Evolutionary conservation across 164 flowering plant genomes (phyloP).

Genomic region (Vitis amurensis): DNA sequence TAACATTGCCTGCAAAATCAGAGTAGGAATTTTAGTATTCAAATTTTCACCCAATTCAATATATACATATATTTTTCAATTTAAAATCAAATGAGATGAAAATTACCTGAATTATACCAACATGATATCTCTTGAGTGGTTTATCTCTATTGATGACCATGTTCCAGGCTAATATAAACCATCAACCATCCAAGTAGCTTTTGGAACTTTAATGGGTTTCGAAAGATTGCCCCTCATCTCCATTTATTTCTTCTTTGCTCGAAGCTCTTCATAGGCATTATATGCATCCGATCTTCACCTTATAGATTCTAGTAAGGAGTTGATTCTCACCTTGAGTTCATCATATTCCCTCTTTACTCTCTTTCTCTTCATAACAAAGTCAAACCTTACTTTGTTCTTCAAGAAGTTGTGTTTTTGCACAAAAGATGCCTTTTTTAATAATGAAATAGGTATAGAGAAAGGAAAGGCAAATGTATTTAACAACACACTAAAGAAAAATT

Average conservation of each 20-base stretch:
- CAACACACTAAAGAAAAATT: too few species aligned
- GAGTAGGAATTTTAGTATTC: background rate
- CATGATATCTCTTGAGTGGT: conserved; percentile 82
- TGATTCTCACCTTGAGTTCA: conserved; percentile 90
- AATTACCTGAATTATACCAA: conserved; percentile 83
- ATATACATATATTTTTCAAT: background rate
- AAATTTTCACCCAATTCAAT: background rate
- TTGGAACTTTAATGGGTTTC: conserved; percentile 56
- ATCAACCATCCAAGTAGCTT: conserved; percentile 98
- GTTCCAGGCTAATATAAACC: conserved; percentile 93
- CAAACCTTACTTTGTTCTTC: conserved; percentile 73
- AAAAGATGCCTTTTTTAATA: conserved; percentile 46
- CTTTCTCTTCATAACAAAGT: conserved; percentile 84
- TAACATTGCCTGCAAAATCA: conserved; percentile 55
- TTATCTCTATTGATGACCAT: conserved; percentile 64
- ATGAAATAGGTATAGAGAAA: too few species aligned
- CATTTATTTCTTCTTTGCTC: conserved; percentile 62
- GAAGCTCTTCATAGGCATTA: conserved; percentile 72
- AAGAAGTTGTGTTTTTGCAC: conserved; percentile 73
- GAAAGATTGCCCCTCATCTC: conserved; percentile 48
- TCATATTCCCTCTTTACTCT: conserved; percentile 89
- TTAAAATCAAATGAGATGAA: background rate
- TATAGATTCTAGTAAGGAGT: conserved; percentile 78
- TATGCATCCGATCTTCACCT: conserved; percentile 86
- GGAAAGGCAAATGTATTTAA: too few species aligned